A percentile compares a stretch with the other conserved stretches of the same genome.
Conservation (phyloP, 1,284 basidiomycete genomes). For the Sanghuangporus sanghuang region DNA sequence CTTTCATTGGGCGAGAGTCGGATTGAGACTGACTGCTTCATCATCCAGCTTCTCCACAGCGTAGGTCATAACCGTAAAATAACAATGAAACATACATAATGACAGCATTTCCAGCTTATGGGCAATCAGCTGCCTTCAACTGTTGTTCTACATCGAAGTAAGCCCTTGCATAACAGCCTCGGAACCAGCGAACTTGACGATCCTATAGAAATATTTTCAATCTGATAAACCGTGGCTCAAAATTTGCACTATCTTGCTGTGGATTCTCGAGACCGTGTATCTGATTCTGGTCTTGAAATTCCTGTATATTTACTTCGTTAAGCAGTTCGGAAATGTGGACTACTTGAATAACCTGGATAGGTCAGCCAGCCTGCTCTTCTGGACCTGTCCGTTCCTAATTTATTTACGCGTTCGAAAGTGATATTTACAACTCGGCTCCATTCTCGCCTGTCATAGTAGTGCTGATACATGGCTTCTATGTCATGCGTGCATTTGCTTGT, state of each 20-base stretch:
- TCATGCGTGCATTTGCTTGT: background rate
- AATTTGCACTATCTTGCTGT: background rate
- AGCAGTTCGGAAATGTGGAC: conserved; percentile 3
- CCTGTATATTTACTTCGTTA: conserved; percentile 11
- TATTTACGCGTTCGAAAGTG: background rate
- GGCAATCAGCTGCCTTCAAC: conserved; percentile 7
- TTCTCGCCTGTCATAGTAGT: background rate
- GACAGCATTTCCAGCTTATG: background rate
- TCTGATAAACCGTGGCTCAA: background rate
- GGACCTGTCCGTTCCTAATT: background rate
- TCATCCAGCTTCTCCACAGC: background rate
- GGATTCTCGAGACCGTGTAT: background rate
- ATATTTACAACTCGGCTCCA: background rate
- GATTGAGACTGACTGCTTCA: background rate
- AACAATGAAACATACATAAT: too few species aligned
- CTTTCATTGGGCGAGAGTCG: background rate
- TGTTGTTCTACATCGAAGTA: conserved; percentile 11
- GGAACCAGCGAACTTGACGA: background rate
- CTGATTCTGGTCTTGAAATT: background rate
- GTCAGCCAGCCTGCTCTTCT: background rate
- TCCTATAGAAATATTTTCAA: background rate
- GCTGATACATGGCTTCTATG: background rate
- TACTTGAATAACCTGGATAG: background rate
- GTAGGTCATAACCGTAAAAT: background rate
- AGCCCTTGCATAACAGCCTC: background rate